Base-by-base conservation (phyloP, 306 rosid genomes). In the Inga leiocalycina region DNA sequence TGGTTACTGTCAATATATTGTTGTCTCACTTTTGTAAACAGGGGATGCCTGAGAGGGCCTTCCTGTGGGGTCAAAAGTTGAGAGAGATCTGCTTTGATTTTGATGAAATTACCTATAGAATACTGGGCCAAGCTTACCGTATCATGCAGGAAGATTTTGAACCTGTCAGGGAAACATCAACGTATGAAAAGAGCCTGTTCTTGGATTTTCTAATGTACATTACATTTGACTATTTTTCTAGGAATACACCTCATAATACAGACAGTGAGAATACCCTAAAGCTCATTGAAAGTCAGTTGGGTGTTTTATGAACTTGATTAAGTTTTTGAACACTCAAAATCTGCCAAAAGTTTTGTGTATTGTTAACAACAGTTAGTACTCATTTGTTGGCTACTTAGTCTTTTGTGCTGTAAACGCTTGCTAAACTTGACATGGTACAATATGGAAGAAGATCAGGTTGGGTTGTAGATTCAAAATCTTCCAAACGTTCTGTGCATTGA, bases 141-240 rank as follows among this genome's bases (percentile, higher is more conserved):
- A 75, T 54, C 71, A 80, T 80, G 52, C 88, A 86, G 68, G 91
- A 85, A 85, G 85, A 83, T 85, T 76, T 66, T 44, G 80, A 73
- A 71, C 80, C 46, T 68, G 71, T 78, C 49, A 89, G 85, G 22
- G 83, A 32, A 85, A 75, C 39, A 72, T 45, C 76, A 45, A 46
- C 89, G 61, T 80, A 88, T 77, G 87, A 83, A 71, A 91, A 88
- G 76, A 61, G 85, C 74, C 88, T 91, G 80, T 93, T 93, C 84
- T 81, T 93, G 86, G 98, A 91, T 86, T 91, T 91, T 83, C 91
- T 90, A 62, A 91, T 93, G 97, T 86, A 90, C 87, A 89, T 91
- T 84, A 90, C 94, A 12, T 91, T 85, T 85, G 94, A 87, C 83
- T 90, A 88, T 82, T 83, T 91, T 75, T 83, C 84, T 75, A 89